These are phyloP conservation scores for Geranium rotundifolium DNA, from an alignment of 345 rosid genomes.

Conservation along the genomic window DNA sequence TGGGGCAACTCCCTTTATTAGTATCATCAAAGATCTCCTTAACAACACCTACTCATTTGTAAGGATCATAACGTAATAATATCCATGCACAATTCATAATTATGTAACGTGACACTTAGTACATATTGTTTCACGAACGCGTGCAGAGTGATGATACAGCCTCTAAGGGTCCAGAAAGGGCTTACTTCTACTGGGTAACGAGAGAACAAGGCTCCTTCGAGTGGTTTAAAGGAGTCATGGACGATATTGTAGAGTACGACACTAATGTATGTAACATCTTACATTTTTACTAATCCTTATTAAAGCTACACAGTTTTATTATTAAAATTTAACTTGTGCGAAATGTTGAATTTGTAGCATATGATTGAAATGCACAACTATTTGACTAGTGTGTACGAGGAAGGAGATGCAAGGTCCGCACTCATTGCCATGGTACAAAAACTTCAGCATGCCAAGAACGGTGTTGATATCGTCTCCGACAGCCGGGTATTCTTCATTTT, in stretches of 20 bases:
- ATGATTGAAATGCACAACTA: constrained; percentile 95
- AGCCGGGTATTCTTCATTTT: too few species aligned
- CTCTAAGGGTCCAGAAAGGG: constrained; percentile 63
- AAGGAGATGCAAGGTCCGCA: constrained; percentile 97
- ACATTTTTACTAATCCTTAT: background rate
- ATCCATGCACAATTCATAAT: constrained; percentile 8
- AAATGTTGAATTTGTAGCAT: constrained; percentile 28
- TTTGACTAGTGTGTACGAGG: constrained; percentile 87
- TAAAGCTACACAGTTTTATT: background rate
- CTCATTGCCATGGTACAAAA: constrained; percentile 87
- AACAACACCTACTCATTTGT: constrained; percentile 38
- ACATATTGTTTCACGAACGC: background rate
- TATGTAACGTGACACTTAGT: background rate
- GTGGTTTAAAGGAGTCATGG: constrained; percentile 99
- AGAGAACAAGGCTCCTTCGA: constrained; percentile 94
- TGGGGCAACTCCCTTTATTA: constrained; percentile 94
- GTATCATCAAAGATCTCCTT: constrained; percentile 82
- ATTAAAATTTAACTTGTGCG: too few species aligned
- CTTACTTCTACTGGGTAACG: constrained; percentile 94
- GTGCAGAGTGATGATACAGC: constrained; percentile 1
- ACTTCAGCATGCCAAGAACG: constrained; percentile 89
- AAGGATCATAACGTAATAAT: constrained; percentile 14
- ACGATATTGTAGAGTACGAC: constrained; percentile 81
- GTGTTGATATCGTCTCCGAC: too few species aligned
- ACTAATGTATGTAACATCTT: constrained; percentile 25